Base-by-base conservation (phyloP, 1,284 basidiomycete species). In the Papiliotrema fonsecae region DNA sequence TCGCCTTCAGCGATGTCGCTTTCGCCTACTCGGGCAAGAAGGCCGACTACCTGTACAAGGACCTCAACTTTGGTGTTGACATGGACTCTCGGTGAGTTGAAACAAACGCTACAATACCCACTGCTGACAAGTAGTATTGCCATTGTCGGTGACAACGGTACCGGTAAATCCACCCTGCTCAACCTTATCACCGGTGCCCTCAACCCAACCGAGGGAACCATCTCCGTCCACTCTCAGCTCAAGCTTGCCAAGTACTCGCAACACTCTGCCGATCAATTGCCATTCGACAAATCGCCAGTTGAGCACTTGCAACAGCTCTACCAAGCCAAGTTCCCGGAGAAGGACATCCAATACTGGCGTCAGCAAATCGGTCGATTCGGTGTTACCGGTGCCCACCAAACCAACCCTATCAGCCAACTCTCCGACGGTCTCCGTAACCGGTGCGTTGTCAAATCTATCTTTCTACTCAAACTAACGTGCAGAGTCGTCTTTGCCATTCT, bases 231-330 rank as follows among this genome's bases (percentile, higher is more conserved):
- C 74, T 79, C 86, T 44, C 81, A 80, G 31, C 80, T 99, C 63
- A 98, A 98, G 76, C 83, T 98, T 53, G 91, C 88, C 57, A 93
- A 92, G 74, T 98, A 97, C 81, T 92, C 88, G 32, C 96, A 99
- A 78, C 96, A 99, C 78, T 92, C 88, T 47, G 93, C 96, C 25
- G 96, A 99, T 75, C 96, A 98, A 74, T 82, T 98, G 28, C 96
- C 94, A 19, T 97, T 96, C 76, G 86, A 94, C 64, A 84, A 84
- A 75, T 80, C 83, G 38, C 91, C 94, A 16, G 86, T 98, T 64
- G 94, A 98, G 75, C 91, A 97, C 78, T 87, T 98, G 77, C 89
- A 94, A 75, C 69, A 73, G 22, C 73, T 86, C 42, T 97, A 91
- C 76, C 63, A 75, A 43, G 76, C 83, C 58, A 94, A 92, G 75